Evolutionary conservation across 2,329 filamentous ascomycete species (phyloP).

Genomic region (Apiospora koreana): DNA sequence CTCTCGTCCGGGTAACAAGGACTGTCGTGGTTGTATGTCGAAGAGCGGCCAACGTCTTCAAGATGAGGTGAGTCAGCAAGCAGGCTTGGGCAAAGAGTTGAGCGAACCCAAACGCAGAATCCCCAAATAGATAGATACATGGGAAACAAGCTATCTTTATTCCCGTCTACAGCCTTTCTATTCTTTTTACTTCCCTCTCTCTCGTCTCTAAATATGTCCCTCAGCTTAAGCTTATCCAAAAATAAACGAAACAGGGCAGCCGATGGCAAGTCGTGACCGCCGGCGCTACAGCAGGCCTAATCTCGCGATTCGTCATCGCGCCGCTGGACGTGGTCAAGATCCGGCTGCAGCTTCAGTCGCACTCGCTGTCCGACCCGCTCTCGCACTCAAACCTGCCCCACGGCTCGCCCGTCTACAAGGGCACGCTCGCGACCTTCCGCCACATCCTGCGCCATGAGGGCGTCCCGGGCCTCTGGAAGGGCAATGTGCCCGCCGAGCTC

Average conservation of each 20-base stretch:
- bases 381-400: slow-evolving; percentile 49
- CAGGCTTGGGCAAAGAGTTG: not conserved
- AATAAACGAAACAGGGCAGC: slow-evolving; percentile 45
- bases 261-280: slow-evolving; percentile 57
- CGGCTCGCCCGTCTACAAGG: slow-evolving; percentile 64
- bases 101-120: not conserved
- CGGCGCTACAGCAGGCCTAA: slow-evolving; percentile 72
- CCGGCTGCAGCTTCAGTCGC: slow-evolving; percentile 88
- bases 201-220: not conserved
- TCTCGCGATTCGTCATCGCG: slow-evolving; percentile 91
- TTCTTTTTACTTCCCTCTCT: slow-evolving; percentile 11
- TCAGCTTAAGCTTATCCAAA: not conserved
- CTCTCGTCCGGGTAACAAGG: slow-evolving; percentile 26
- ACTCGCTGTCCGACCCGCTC: slow-evolving; percentile 76
- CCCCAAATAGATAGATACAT: not conserved
- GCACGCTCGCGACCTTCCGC: slow-evolving; percentile 73
- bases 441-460: slow-evolving; percentile 82
- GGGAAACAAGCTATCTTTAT: not conserved
- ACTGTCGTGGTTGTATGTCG: slow-evolving; percentile 44
- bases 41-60: slow-evolving; percentile 50
- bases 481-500: slow-evolving; percentile 92
- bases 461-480: slow-evolving; percentile 89
- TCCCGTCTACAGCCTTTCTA: not conserved
- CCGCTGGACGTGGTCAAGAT: slow-evolving; percentile 99
- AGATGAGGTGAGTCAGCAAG: slow-evolving; percentile 51